Percentiles rank a stretch among this genome's conserved stretches.
Conservation (phyloP, 495 filamentous ascomycete genomes). For the Amphirosellinia nigrospora region DNA sequence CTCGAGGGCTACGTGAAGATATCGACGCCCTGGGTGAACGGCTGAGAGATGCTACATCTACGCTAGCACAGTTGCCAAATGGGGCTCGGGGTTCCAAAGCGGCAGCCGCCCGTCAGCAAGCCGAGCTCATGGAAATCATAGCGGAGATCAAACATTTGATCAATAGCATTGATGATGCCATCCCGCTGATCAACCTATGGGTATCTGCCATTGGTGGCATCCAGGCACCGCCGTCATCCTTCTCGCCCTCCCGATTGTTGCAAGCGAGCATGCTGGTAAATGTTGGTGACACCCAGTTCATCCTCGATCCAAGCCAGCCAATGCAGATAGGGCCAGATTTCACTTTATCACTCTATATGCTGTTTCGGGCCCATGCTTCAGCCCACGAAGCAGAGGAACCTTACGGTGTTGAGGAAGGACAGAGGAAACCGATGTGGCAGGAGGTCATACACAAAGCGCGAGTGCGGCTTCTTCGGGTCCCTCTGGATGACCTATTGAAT, state of each 20-base stretch:
- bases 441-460: slow-evolving; percentile 96
- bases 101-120: slow-evolving; percentile 44
- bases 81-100: slow-evolving; percentile 53
- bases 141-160: slow-evolving; percentile 78
- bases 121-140: slow-evolving; percentile 73
- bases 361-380: slow-evolving; percentile 77
- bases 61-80: slow-evolving; percentile 62
- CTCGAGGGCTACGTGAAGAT: slow-evolving; percentile 84
- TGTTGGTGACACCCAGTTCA: slow-evolving; percentile 85
- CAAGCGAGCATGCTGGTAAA: slow-evolving; percentile 94
- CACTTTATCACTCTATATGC: slow-evolving; percentile 92
- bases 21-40: slow-evolving; percentile 85
- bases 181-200: slow-evolving; percentile 91
- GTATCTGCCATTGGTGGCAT: slow-evolving; percentile 95
- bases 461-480: slow-evolving; percentile 73
- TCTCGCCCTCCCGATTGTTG: slow-evolving; percentile 84
- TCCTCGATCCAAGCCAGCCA: slow-evolving; percentile 62
- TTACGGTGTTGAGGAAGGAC: slow-evolving; percentile 54
- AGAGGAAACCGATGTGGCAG: slow-evolving; percentile 88
- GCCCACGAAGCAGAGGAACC: slow-evolving; percentile 43
- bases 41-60: slow-evolving; percentile 71
- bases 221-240: slow-evolving; percentile 34
- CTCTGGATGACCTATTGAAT: slow-evolving; percentile 24
- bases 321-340: slow-evolving; percentile 91
- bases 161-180: slow-evolving; percentile 84